These are phyloP conservation scores for Naganishia liquefaciens DNA, from an alignment of 1,284 basidiomycete species.

Conservation along the genomic window DNA sequence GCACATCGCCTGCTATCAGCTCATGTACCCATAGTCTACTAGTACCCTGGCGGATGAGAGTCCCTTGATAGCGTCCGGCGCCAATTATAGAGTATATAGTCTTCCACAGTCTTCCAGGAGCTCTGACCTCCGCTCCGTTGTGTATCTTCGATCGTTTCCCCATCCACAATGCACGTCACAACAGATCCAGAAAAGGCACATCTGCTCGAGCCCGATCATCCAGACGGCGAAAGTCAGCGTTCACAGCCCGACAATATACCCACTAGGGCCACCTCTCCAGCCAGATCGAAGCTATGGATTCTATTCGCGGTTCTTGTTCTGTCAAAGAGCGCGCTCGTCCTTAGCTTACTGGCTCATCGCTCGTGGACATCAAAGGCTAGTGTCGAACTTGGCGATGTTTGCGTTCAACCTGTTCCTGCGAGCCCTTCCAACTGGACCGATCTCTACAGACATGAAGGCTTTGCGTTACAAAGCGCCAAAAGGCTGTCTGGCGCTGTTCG, in stretches of 20 bases:
- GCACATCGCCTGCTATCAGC: too few species aligned
- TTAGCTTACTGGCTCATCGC: background rate
- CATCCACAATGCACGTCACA: background rate
- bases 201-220: background rate
- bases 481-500: constrained; percentile 26
- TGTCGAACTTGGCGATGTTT: background rate
- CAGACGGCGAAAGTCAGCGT: background rate
- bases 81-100: too few species aligned
- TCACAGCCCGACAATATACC: background rate
- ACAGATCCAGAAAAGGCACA: constrained; percentile 20
- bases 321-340: background rate
- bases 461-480: constrained; percentile 19
- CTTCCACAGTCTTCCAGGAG: too few species aligned
- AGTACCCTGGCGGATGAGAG: too few species aligned
- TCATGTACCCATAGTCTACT: too few species aligned
- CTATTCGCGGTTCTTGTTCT: background rate
- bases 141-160: background rate
- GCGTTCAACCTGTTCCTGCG: constrained; percentile 3
- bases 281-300: background rate
- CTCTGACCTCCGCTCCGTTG: too few species aligned
- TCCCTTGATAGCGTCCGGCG: too few species aligned
- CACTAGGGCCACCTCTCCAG: background rate
- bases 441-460: constrained; percentile 18
- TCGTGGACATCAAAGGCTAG: background rate
- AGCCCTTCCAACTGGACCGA: constrained; percentile 17